Conservation (phyloP, 306 rosid genomes). For the Vigna radiata region DNA sequence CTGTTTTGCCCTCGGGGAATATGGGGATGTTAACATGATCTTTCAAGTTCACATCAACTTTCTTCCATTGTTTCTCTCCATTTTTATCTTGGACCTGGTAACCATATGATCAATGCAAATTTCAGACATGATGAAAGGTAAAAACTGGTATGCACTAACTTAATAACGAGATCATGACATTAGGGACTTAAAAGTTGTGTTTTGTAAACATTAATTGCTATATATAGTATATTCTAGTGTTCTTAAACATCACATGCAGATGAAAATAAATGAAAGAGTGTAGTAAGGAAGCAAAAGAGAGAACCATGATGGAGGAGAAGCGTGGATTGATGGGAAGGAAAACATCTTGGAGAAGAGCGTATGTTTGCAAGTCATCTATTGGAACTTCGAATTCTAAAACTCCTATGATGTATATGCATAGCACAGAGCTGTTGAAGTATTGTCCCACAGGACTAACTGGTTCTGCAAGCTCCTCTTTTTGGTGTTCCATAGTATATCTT, state of each 20-base stretch:
- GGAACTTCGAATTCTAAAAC: conserved; percentile 63
- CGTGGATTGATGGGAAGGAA: conserved; percentile 64
- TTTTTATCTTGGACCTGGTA: conserved; percentile 48
- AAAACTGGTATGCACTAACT: background rate
- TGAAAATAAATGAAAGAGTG: background rate
- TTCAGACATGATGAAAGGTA: background rate
- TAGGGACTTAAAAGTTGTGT: background rate
- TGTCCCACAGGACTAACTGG: conserved; percentile 73
- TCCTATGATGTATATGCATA: conserved; percentile 52
- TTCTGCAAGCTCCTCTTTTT: conserved; percentile 35
- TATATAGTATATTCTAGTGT: background rate
- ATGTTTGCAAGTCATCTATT: conserved; percentile 30
- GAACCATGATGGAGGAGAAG: conserved; percentile 66
- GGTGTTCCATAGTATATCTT: conserved; percentile 6
- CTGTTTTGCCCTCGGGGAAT: conserved; percentile 39
- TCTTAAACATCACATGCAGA: background rate
- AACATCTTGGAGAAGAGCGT: conserved; percentile 41
- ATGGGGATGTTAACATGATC: conserved; percentile 54
- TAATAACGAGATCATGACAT: background rate
- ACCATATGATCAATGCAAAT: background rate
- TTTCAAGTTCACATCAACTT: conserved; percentile 52
- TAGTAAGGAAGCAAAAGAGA: background rate
- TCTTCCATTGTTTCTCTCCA: conserved; percentile 62
- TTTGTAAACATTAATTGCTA: background rate
- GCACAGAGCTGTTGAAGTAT: conserved; percentile 54